phyloP scores from a whole-genome alignment of 768 basidiomycete genomes.

The Psilocybe tampanensis region DNA sequence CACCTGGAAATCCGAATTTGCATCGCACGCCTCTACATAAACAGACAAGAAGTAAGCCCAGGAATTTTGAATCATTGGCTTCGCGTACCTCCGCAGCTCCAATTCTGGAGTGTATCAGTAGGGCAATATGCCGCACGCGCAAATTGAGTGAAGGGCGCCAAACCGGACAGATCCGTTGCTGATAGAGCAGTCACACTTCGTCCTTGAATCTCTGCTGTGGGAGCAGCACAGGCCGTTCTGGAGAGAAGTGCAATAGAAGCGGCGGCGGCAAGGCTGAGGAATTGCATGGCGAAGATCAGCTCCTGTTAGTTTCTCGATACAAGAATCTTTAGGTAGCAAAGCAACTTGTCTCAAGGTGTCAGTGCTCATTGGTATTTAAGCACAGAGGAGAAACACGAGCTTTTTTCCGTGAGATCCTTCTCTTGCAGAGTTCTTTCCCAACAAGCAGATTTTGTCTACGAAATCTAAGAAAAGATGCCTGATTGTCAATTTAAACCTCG shows the following conservation, averaged over 20 bases:
- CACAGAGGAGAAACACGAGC: constrained; percentile 4
- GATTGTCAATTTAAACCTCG: background rate
- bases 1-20: constrained; percentile 31
- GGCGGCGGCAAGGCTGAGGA: constrained; percentile 5
- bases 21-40: constrained; percentile 31
- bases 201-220: constrained; percentile 17
- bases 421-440: background rate
- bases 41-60: background rate
- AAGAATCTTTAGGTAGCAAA: background rate
- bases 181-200: constrained; percentile 21
- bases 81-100: constrained; percentile 32
- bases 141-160: constrained; percentile 34
- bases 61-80: no score
- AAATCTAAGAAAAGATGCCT: background rate
- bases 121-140: constrained; percentile 36
- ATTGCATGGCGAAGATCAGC: background rate
- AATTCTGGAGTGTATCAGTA: constrained; percentile 25
- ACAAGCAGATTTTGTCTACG: background rate
- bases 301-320: background rate
- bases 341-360: background rate
- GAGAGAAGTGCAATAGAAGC: constrained; percentile 1
- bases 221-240: constrained; percentile 14
- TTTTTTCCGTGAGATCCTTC: constrained; percentile 5
- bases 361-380: constrained; percentile 3
- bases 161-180: constrained; percentile 10